Conservation (phyloP, 208 protist species). For the Crithidia sp. region DNA sequence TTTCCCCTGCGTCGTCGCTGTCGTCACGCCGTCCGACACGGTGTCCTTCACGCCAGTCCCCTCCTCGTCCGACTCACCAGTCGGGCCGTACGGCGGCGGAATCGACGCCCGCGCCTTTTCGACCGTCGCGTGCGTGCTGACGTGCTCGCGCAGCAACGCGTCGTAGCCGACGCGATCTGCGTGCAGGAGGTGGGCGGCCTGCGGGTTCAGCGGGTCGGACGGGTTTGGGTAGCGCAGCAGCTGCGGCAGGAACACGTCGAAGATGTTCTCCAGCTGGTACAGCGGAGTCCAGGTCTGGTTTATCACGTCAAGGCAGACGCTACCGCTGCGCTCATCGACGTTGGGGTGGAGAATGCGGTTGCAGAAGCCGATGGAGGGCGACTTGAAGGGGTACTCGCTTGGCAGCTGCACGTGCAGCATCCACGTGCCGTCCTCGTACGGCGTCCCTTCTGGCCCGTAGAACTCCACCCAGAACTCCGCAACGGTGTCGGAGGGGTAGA, state of each 20-base stretch:
- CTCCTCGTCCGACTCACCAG: conserved; percentile 16
- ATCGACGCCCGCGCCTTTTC: conserved; percentile 54
- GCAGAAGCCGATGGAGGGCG: conserved; percentile 97
- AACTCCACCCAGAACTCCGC: conserved; percentile 98
- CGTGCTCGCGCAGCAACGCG: conserved; percentile 68
- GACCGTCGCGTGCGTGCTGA: conserved; percentile 67
- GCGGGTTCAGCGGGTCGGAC: conserved; percentile 96
- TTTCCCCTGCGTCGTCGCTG: conserved; percentile 13
- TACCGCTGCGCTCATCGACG: conserved; percentile 97
- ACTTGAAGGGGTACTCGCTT: conserved; percentile 98
- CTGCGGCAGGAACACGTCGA: conserved; percentile 98
- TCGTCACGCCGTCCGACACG: conserved; percentile 14
- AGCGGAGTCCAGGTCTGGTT: conserved; percentile 99
- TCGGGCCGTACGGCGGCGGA: conserved; percentile 39
- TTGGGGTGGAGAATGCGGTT: conserved; percentile 99
- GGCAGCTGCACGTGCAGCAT: conserved; percentile 97
- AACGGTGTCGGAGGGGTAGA: conserved; percentile 93
- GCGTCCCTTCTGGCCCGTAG: conserved; percentile 95
- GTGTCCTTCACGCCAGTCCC: conserved; percentile 12
- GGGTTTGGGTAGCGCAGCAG: conserved; percentile 98
- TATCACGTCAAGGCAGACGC: conserved; percentile 99
- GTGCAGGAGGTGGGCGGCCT: conserved; percentile 93
- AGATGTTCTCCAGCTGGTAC: conserved; percentile 95
- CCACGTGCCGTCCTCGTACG: conserved; percentile 97
- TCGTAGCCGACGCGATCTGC: conserved; percentile 87